Base-by-base conservation (phyloP, 1,139 yeast genomes). In the Pichia sp. region DNA sequence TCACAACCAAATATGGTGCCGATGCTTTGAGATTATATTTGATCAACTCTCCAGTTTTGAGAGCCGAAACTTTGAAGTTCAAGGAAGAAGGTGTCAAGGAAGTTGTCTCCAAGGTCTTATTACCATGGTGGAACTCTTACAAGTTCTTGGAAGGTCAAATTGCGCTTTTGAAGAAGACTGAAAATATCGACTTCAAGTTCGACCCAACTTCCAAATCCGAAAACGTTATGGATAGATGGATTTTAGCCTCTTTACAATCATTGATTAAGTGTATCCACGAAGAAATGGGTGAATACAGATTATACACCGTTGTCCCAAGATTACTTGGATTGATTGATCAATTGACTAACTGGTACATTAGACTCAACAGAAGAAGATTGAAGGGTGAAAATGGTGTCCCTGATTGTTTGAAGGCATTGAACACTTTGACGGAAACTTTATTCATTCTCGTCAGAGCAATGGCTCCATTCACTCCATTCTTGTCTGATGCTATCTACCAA, bases 1-100 rank as follows among this genome's bases (percentile, higher is more conserved):
- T 93, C 43, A 72, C 93, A 58, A 72, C 83, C 47, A 78, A 78
- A 58, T 88, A 85, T 56, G 99, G 99, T 69, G 96, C 99, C 32
- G 99, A 91, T 69, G 96, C 99, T 22, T 72, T 91, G 55, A 81
- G 99, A 65, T 72, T 91, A 56, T 91, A 93, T 59, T 76, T 91
- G 66, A 91, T 91, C 65, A 93, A 88, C 64, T 91, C 98, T 5
- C 98, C 98, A 20, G 97, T 93, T 16, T 72, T 93, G 56, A 82
- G 94, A 56, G 98, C 97, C 32, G 99, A 91, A 65, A 78, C 96
- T 38, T 74, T 91, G 70, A 85, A 87, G 58, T 91, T 91, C 70
- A 88, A 88, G 65, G 99, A 91, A 65, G 97, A 88, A 59, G 98
- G 98, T 64, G 98, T 91, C 32, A 86, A 87, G 60, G 99, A 91